Evolutionary conservation across 306 rosid species (phyloP), one percentile per base, ranked within the genome.

Genomic region (Cucurbita argyrosperma): DNA sequence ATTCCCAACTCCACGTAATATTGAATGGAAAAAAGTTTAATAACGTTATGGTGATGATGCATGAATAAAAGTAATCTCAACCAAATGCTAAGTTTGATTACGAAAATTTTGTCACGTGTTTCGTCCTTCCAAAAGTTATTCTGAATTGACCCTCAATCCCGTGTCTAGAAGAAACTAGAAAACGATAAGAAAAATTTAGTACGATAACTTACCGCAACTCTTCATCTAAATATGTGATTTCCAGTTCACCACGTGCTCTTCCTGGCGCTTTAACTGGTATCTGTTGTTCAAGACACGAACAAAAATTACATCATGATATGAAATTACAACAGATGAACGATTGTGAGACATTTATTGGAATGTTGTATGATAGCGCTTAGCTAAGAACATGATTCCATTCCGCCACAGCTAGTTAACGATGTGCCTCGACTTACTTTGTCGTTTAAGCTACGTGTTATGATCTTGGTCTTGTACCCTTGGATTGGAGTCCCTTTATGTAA

Each of bases 181-280:
- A 64, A 64, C 19, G 52, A 45, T 64, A 70, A 14, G 45, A 35
- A 50, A 11, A 50, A 46, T 74, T 45, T 30, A 65, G 74, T 46
- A 49, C 18, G 58, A 26, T 14, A 62, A 80, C 93, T 86, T 73
- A 90, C 98, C 98, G 82, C 72, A 90, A 72, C 72, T 92, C 98
- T 85, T 92, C 91, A 64, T 92, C 96, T 73, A 92, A 82, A 77
- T 90, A 92, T 60, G 93, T 92, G 67, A 86, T 87, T 80, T 92
- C 98, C 54, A 92, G 75, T 85, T 83, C 90, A 68, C 98, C 98
- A 5, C 96, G 98, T 59, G 96, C 93, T 76, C 84, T 90, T 26
- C 35, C 98, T 67, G 96, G 98, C n/a, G 96, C 96, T 79, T 92
- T 92, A 47, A 92, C 52, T 43, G 97, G 96, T 78, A 92, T 81